Evolutionary conservation across 441 rosid genomes (phyloP), one percentile per base, ranked within the genome.

Genomic region (Iberis amara): DNA sequence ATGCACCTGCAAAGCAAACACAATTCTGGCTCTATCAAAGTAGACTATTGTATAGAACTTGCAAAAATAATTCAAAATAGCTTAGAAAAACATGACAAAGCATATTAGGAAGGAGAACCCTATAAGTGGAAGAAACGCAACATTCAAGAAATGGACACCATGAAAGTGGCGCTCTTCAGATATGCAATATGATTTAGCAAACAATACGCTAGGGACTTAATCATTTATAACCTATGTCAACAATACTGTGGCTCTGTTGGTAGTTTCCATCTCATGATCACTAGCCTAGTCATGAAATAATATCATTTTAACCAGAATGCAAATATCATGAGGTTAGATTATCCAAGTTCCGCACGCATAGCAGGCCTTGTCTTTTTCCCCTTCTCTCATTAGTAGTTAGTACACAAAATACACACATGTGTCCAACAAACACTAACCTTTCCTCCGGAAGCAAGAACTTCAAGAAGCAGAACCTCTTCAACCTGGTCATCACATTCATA

Each of bases 391-490:
- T 45, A 32, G 15, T 6, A 52, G 37, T 18, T 41, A 49, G 12
- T 18, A 23, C 41, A 15, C 51, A 15, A 31, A 62, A 32, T 46
- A 37, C 53, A 37, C 15, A 13, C 40, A 52, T 39, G 31, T 33
- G 47, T 61, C 66, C 53, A 12, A 56, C 62, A 33, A 47, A 64
- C 39, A 72, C 89, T 62, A 73, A 94, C 99, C 99, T 89, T 89
- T 75, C 87, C 99, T 51, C 99, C 97, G 54, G 81, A 72, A 61
- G 95, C 96, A 77, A 77, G 85, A 75, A 89, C 76, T 74, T 89
- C 83, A 44, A 89, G 76, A 76, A 94, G 80, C 40, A 81, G 68
- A 30, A 64, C 73, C 82, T 92, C 99, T 64, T 81, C 88, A 56
- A 18, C 21, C 21, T 18, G 21, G 3, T 68, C 68, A 37, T 71